These are phyloP conservation scores for Lachnellula arida DNA, from an alignment of 2,329 filamentous ascomycete genomes.

Conservation along the genomic window DNA sequence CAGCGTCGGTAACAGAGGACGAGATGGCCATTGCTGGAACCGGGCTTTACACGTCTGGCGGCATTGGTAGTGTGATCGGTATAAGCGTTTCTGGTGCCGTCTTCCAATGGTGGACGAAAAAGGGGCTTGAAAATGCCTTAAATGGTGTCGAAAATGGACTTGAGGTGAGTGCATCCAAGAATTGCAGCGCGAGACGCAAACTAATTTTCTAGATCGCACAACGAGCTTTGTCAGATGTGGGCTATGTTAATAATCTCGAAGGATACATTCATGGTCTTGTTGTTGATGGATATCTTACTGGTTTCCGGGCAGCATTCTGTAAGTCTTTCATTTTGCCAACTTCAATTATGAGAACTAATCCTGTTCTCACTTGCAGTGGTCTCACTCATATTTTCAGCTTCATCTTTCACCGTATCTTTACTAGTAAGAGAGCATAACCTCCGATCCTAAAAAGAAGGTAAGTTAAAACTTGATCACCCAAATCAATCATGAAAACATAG, in stretches of 20 bases:
- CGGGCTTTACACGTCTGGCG: slow-evolving; percentile 39
- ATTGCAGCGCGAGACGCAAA: not conserved
- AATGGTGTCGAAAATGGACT: slow-evolving; percentile 1
- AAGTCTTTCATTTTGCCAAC: not conserved
- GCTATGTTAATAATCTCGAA: slow-evolving; percentile 7
- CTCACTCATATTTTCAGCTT: not conserved
- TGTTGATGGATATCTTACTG: slow-evolving; percentile 5
- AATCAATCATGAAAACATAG: too few relatives aligned
- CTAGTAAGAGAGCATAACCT: not conserved
- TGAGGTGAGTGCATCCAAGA: slow-evolving; percentile 1
- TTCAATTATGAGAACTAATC: not conserved
- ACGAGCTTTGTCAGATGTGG: slow-evolving; percentile 5
- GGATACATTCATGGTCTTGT: slow-evolving; percentile 4
- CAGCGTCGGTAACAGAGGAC: slow-evolving; percentile 39
- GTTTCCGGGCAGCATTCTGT: slow-evolving; percentile 6
- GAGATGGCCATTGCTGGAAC: slow-evolving; percentile 46
- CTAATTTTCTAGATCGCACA: not conserved
- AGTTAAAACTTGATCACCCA: too few relatives aligned
- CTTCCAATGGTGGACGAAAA: slow-evolving; percentile 3
- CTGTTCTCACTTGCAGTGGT: not conserved
- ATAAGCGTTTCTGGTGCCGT: slow-evolving; percentile 12
- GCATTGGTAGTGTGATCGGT: slow-evolving; percentile 12
- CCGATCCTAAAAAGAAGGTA: not conserved
- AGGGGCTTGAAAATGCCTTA: not conserved
- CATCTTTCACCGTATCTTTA: not conserved